Conservation (phyloP, 306 rosid genomes). For the Notholithocarpus densiflorus region DNA sequence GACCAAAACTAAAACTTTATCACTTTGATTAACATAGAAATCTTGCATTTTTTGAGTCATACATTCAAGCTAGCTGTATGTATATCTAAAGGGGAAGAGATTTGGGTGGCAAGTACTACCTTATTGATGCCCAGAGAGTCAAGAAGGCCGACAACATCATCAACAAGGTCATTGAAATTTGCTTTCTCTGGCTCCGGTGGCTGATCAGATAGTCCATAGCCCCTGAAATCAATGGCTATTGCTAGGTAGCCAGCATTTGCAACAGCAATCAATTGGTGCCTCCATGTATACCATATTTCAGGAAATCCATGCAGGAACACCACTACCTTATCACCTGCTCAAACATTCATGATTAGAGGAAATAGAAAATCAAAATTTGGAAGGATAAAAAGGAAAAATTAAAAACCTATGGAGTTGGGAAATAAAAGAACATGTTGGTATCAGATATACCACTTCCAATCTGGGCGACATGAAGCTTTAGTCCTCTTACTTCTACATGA, state of each 20-base stretch:
- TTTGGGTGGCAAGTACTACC: constrained; percentile 23
- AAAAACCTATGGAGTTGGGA: too few relatives aligned
- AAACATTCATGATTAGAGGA: background rate
- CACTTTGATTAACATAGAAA: background rate
- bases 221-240: constrained; percentile 64
- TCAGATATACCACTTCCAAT: constrained; percentile 37
- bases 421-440: background rate
- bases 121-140: constrained; percentile 51
- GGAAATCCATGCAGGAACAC: constrained; percentile 78
- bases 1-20: too few relatives aligned
- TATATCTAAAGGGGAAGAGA: background rate
- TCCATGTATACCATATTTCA: constrained; percentile 81
- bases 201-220: constrained; percentile 75
- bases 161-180: constrained; percentile 36
- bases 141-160: constrained; percentile 45
- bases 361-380: background rate
- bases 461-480: constrained; percentile 70
- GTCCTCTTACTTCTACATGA: constrained; percentile 54
- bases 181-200: constrained; percentile 53
- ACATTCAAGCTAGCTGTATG: background rate
- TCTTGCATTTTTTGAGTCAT: background rate
- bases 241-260: constrained; percentile 67
- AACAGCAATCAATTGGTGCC: constrained; percentile 66
- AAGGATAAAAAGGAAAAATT: background rate
- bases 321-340: constrained; percentile 57